Evolutionary conservation across 768 basidiomycete species (phyloP), one percentile per base, ranked within the genome.

Genomic region (Russula sp.): DNA sequence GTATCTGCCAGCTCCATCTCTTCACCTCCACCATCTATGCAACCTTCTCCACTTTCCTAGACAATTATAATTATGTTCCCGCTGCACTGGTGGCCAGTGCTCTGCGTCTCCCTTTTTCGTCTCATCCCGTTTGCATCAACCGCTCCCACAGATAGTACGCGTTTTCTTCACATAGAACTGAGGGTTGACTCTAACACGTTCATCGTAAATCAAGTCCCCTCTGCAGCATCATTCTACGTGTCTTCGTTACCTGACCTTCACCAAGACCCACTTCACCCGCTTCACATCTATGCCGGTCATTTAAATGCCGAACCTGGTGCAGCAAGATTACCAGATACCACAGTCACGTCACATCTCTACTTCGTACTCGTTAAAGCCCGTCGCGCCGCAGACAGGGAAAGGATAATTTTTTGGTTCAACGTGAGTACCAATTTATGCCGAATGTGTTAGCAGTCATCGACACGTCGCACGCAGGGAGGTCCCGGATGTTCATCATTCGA

Each of bases 401-500:
- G 96, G 40, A 75, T 98, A 10, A 83, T 98, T 71, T 92, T 98
- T 71, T 99, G 97, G 97, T 94, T 98, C 72, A 98, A 98, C 76
- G 94, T 92, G 71, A 71, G 87, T n/a, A n/a, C 32, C 51, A 61
- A 32, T 20, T n/a, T 56, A 40, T 24, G 5, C 16, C 6, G 16
- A 26, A 14, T 36, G 13, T 20, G 49, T 62, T 32, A 24, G 38
- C 55, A 22, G 40, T 61, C 42, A 6, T 44, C 3, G n/a, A 56
- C 24, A 24, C 36, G 42, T 57, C 34, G 18, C 48, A 13, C 51
- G 22, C 69, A 95, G 92, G 94, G 94, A 22, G 96, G 96, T 1
- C 96, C 96, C 22, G 97, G 97, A 32, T 98, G 97, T 74, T 97
- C 94, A 0, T 94, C 92, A 1, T 98, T 98, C 72, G 96, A 98